Percentiles rank a stretch among this genome's conserved stretches.
Conservation (phyloP, 2,329 filamentous ascomycete species). For the Aspergillus sp. region DNA sequence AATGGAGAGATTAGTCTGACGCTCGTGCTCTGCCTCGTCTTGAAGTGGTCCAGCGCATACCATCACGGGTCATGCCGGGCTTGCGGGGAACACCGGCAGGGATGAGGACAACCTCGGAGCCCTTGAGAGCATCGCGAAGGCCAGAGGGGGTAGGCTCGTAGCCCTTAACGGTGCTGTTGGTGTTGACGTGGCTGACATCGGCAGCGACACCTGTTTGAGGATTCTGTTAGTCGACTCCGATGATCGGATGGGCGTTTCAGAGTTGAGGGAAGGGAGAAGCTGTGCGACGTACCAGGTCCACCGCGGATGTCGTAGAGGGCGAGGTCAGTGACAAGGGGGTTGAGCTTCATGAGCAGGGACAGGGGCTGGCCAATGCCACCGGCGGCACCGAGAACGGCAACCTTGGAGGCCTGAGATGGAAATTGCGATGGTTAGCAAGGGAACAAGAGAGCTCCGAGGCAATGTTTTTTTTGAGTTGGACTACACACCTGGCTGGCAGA, state of each 20-base stretch:
- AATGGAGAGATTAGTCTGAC: slow-evolving; percentile 10
- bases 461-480: slow-evolving; percentile 6
- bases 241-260: background rate
- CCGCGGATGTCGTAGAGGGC: slow-evolving; percentile 97
- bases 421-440: slow-evolving; percentile 19
- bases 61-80: slow-evolving; percentile 98
- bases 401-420: slow-evolving; percentile 79
- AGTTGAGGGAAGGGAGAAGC: background rate
- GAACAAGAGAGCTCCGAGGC: slow-evolving; percentile 11
- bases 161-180: slow-evolving; percentile 90
- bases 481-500: slow-evolving; percentile 71
- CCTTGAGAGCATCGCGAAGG: slow-evolving; percentile 78
- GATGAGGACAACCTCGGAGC: slow-evolving; percentile 91
- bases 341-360: slow-evolving; percentile 97
- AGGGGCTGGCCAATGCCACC: slow-evolving; percentile 98
- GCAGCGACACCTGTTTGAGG: slow-evolving; percentile 80
- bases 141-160: slow-evolving; percentile 77
- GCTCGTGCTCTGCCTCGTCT: background rate
- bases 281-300: slow-evolving; percentile 72
- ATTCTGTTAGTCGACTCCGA: slow-evolving; percentile 12
- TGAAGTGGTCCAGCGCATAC: slow-evolving; percentile 43
- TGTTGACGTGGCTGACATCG: slow-evolving; percentile 99
- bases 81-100: slow-evolving; percentile 98
- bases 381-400: slow-evolving; percentile 92
- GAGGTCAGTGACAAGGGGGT: slow-evolving; percentile 89